Evolutionary conservation across 2,329 filamentous ascomycete genomes (phyloP), one percentile per base, ranked within the genome.

Genomic region (Exophiala aquamarina): DNA sequence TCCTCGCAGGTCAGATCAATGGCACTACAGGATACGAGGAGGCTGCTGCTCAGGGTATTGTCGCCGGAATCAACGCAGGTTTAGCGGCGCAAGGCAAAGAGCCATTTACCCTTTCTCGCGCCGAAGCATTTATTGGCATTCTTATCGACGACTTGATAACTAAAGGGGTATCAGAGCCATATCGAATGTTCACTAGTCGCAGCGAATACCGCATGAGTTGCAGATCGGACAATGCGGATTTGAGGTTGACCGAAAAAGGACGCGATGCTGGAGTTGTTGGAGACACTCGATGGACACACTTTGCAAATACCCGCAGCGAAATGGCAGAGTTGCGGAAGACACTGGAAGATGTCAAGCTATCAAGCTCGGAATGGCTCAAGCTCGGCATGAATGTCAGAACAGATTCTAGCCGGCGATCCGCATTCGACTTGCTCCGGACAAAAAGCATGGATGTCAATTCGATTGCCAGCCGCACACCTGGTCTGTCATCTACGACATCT

Each of bases 111-210:
- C 72, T 98, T 21, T 84, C 84, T 6, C 80, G 93, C 55, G 84
- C 87, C 1, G 92, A 98, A 66, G 90, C 89, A 10, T 98, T 96
- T 67, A 97, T 98, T 62, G 93, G 93, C 57, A 87, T 98, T 70
- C 95, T 98, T 90, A 91, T 98, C 61, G 93, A 98, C 68, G 93
- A 98, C 65, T 81, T 98, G 29, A 84, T 95, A 63, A 97, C 92
- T 17, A 97, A 96, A 69, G 93, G 93, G 38, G 93, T 98, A 21
- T 91, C 87, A 2, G 93, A 98, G 64, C 93, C 93, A 1, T 98
- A 98, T 69, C 83, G 93, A 57, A 97, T 98, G 91, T 98, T 98
- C 72, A 98, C 93, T 2, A 87, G 88, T 4, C 83, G 93, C 55
- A 95, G 87, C 70, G 93, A 98, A 71, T 98, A 94, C 69, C 87